Conservation (phyloP, 352 stramenopile species). For the Globisporangium perplexum region DNA sequence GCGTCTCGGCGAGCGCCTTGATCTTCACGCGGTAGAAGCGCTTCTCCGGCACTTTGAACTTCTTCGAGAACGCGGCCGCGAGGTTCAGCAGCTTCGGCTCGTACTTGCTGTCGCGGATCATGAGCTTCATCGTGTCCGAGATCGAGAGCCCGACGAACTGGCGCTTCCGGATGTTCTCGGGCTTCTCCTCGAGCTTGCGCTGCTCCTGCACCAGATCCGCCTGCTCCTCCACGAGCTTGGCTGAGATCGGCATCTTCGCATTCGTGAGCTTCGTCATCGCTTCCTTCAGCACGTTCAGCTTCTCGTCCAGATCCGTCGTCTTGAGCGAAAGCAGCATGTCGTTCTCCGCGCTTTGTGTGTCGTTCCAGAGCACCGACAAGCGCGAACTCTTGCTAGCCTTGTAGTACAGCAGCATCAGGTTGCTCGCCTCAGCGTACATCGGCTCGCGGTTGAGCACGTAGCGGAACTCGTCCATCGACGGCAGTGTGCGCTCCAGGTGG, state of each 20-base stretch:
- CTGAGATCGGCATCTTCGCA: conserved; percentile 52
- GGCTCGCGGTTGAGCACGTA: conserved; percentile 67
- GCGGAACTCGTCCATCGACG: conserved; percentile 76
- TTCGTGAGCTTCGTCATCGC: conserved; percentile 56
- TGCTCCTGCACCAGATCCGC: conserved; percentile 86
- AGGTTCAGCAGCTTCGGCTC: conserved; percentile 72
- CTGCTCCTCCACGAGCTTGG: conserved; percentile 83
- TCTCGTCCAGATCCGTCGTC: conserved; percentile 55
- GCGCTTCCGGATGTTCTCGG: conserved; percentile 74
- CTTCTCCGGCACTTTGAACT: conserved; percentile 90
- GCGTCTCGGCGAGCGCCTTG: conserved; percentile 74
- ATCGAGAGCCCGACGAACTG: conserved; percentile 82
- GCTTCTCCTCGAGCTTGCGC: conserved; percentile 72
- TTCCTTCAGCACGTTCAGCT: conserved; percentile 59
- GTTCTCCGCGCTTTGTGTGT: conserved; percentile 64
- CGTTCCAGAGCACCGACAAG: conserved; percentile 52
- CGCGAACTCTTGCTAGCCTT: conserved; percentile 62
- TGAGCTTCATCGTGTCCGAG: conserved; percentile 79
- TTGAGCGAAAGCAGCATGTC: conserved; percentile 71
- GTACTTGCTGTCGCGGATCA: conserved; percentile 77
- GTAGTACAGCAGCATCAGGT: conserved; percentile 78
- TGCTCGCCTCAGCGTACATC: conserved; percentile 67
- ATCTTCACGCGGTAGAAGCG: conserved; percentile 90
- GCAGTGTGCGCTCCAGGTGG: conserved; percentile 75
- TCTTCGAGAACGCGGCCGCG: conserved; percentile 70